Evolutionary conservation across 345 rosid species (phyloP).

Genomic region (Trapa bicornis): DNA sequence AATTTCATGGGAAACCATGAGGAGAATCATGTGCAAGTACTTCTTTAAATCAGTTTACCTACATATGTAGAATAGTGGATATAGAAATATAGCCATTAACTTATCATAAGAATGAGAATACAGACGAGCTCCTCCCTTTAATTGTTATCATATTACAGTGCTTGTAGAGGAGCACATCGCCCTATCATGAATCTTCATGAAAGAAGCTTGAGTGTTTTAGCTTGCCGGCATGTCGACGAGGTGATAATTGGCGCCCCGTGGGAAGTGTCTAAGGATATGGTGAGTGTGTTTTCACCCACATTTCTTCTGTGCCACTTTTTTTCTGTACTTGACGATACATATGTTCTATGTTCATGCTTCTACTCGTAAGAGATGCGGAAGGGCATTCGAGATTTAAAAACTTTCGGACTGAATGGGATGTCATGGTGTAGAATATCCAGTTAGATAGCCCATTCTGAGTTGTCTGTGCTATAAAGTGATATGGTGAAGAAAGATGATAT

Average conservation of each 20-base stretch:
- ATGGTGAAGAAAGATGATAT: neutral
- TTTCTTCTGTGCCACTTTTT: neutral
- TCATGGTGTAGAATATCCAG: neutral
- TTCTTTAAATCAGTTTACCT: neutral
- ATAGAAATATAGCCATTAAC: neutral
- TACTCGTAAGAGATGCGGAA: neutral
- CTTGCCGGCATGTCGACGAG: constrained; percentile 70
- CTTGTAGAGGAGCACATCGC: constrained; percentile 52
- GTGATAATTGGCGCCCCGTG: constrained; percentile 72
- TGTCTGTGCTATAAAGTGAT: neutral
- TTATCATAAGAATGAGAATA: neutral
- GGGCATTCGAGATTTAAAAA: neutral
- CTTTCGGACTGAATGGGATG: neutral
- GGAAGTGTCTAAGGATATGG: constrained; percentile 64
- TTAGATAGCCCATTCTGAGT: neutral
- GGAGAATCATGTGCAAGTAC: neutral
- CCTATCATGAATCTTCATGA: constrained; percentile 83
- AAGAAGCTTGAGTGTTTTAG: constrained; percentile 66
- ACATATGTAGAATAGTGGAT: neutral
- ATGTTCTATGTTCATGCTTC: neutral
- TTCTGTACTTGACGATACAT: neutral
- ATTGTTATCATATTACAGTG: constrained; percentile 25
- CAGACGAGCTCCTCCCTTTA: neutral
- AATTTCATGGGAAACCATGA: neutral
- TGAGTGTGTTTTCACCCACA: constrained; percentile 17